Base-by-base conservation (phyloP, 306 rosid species). In the Senna siamea region DNA sequence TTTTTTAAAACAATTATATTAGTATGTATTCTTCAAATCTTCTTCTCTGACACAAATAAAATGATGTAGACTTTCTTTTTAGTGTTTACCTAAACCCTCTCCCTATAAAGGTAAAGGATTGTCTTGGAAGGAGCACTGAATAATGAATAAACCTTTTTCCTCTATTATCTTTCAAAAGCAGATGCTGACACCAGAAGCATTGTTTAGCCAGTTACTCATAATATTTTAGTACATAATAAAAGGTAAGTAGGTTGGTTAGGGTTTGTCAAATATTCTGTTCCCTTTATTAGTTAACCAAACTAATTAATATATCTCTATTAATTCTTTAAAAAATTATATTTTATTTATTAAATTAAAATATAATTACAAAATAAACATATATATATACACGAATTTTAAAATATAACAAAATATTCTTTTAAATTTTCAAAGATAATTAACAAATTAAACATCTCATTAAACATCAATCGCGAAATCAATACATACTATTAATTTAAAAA, bases 181-280 rank as follows among this genome's bases (percentile, higher is more conserved):
- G 87, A 87, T 87, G 90, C 89, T 85, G 89, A 83, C 86, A 85
- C 67, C 61, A 82, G 63, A 83, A 78, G 83, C 66, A 61, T 28
- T 60, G 20, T 51, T 59, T 52, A 59, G 20, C 76, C 72, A 12
- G 51, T 13, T 32, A 30, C 5, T 53, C 48, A 1, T 28, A 75
- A 51, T 83, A 77, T 47, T 81, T 72, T 74, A 18, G 0, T 41
- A 40, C 30, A 26, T 3, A 59, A 26, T 3, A 59, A 70, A 69
- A 74, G 37, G 40, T 30, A 35, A 55, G 26, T 48, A 30, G 22
- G 8, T 58, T 26, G 1, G 76, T 35, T 70, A 34, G 58, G 66
- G 8, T 26, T 75, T 72, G 80, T 85, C 83, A 80, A 30, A 60
- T 79, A 76, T 85, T 68, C 84, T 59, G 65, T 70, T 22, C 50